phyloP scores from a whole-genome alignment of 2,329 filamentous ascomycete genomes.

The Huntiella abstrusa region DNA sequence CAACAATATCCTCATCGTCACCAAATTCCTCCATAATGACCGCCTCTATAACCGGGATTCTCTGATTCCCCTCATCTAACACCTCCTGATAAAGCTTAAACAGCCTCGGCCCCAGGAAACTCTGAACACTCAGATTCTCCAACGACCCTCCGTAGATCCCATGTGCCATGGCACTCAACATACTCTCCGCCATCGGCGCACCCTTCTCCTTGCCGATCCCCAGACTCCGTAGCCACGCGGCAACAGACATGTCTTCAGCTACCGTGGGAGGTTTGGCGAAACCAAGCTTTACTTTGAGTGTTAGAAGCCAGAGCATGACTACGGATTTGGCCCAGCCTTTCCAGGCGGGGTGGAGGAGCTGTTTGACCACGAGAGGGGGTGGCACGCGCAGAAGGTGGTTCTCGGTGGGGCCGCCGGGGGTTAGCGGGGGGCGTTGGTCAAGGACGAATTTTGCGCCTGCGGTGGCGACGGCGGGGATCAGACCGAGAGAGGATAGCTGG shows the following conservation, averaged over 20 bases:
- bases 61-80: constrained; percentile 12
- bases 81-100: constrained; percentile 12
- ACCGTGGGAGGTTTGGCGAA: constrained; percentile 17
- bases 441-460: constrained; percentile 10
- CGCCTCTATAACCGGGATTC: constrained; percentile 17
- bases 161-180: constrained; percentile 54
- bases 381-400: constrained; percentile 37
- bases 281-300: constrained; percentile 9
- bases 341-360: constrained; percentile 9
- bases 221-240: constrained; percentile 19
- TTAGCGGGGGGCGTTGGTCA: background rate
- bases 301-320: constrained; percentile 9
- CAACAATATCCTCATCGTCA: constrained; percentile 15
- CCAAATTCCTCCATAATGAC: constrained; percentile 18
- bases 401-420: background rate
- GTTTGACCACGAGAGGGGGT: constrained; percentile 13
- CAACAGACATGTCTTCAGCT: constrained; percentile 19
- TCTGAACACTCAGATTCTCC: constrained; percentile 55
- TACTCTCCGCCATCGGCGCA: constrained; percentile 45
- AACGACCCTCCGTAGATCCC: constrained; percentile 89
- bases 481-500: constrained; percentile 8
- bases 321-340: constrained; percentile 9
- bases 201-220: constrained; percentile 9
- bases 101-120: constrained; percentile 31
- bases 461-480: constrained; percentile 7